Evolutionary conservation across 2,329 filamentous ascomycete genomes (phyloP).

Genomic region (Lecanicillium sp.): DNA sequence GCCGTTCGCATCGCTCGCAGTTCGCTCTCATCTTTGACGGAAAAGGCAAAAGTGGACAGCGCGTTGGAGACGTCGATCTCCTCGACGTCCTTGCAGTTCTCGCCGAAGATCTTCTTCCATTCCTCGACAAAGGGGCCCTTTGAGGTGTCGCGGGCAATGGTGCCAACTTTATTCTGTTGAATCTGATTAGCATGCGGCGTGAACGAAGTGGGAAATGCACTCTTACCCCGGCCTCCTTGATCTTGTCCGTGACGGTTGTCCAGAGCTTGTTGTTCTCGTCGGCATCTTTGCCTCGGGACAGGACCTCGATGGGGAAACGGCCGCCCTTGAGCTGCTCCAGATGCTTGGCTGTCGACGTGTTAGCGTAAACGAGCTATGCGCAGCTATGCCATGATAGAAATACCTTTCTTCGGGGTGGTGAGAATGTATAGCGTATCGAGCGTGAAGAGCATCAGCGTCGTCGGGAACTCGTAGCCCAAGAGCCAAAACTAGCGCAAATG

Average conservation of each 20-base stretch:
- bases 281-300: conserved; percentile 85
- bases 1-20: conserved; percentile 90
- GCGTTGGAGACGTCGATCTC: conserved; percentile 80
- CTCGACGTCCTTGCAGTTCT: conserved; percentile 76
- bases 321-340: conserved; percentile 86
- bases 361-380: conserved; percentile 17
- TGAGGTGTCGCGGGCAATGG: conserved; percentile 76
- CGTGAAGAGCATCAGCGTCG: conserved; percentile 89
- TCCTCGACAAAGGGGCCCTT: conserved; percentile 89
- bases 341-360: conserved; percentile 64
- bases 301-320: conserved; percentile 84
- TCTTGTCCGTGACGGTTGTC: conserved; percentile 71
- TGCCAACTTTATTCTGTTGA: conserved; percentile 75
- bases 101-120: conserved; percentile 79
- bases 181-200: conserved; percentile 9
- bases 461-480: conserved; percentile 95
- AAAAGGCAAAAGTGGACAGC: conserved; percentile 75
- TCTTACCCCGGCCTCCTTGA: conserved; percentile 80
- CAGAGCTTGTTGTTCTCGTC: conserved; percentile 90
- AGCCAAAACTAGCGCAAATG: conserved; percentile 73
- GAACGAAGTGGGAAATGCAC: conserved; percentile 5
- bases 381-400: background rate
- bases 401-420: conserved; percentile 96
- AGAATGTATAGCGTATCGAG: conserved; percentile 82
- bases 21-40: conserved; percentile 92